A percentile compares a stretch with the other conserved stretches of the same genome.
Evolutionary conservation across 2,329 filamentous ascomycete species (phyloP).

Genomic region (Trichoderma pleuroti): DNA sequence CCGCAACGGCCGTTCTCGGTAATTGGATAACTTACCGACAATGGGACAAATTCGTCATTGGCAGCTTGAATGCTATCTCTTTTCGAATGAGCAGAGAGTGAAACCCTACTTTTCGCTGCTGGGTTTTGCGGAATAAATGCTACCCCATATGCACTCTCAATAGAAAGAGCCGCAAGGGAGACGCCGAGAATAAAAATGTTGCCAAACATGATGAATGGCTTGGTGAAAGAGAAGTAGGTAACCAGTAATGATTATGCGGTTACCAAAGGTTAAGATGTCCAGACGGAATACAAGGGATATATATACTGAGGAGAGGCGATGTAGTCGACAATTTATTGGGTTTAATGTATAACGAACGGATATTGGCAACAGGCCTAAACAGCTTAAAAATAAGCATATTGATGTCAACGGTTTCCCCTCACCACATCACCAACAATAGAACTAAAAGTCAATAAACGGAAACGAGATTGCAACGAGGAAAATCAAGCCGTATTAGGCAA

Average conservation of each 20-base stretch:
- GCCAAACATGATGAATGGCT: background rate
- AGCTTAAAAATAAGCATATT: background rate
- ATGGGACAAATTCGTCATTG: background rate
- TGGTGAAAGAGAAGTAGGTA: background rate
- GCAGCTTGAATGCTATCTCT: background rate
- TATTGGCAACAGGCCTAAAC: background rate
- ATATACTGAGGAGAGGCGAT: background rate
- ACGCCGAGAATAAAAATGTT: background rate
- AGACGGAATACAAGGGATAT: background rate
- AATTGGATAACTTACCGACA: conserved; percentile 20
- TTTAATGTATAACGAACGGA: background rate
- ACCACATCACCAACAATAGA: background rate
- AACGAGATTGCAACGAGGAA: background rate
- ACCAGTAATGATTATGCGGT: background rate
- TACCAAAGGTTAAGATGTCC: background rate
- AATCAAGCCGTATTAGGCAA: background rate
- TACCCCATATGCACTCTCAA: background rate
- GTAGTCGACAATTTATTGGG: background rate
- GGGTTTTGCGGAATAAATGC: background rate
- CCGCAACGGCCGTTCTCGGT: conserved; percentile 43
- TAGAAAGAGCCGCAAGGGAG: background rate
- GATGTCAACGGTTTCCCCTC: background rate
- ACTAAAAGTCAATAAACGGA: background rate
- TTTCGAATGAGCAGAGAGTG: background rate
- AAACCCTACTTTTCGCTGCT: background rate